phyloP scores from a whole-genome alignment of 805 yeast genomes.

The Starmera caribaea region DNA sequence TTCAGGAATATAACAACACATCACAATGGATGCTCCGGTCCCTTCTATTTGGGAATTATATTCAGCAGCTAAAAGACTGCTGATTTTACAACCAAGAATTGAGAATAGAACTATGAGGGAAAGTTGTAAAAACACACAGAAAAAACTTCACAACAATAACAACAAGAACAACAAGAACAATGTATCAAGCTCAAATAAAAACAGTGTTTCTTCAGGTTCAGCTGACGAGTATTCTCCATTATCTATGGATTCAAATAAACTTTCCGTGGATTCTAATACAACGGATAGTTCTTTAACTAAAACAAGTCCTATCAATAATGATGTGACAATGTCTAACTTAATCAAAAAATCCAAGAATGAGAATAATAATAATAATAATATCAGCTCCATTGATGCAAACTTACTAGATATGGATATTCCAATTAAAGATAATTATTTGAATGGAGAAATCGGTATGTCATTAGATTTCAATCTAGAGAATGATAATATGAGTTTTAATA shows the following conservation, averaged over 20 bases:
- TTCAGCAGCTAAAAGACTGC: slow-evolving; percentile 21
- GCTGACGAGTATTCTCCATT: slow-evolving; percentile 12
- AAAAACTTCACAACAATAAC: background rate
- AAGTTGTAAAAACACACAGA: slow-evolving; percentile 14
- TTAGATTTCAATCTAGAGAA: slow-evolving; percentile 29
- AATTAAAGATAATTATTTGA: slow-evolving; percentile 11
- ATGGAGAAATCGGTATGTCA: slow-evolving; percentile 28
- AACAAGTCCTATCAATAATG: background rate
- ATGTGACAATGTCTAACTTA: background rate
- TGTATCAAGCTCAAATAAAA: background rate
- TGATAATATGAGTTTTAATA: slow-evolving; percentile 5
- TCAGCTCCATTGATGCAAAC: slow-evolving; percentile 7
- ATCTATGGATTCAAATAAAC: slow-evolving; percentile 15
- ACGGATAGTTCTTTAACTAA: background rate
- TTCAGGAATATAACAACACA: background rate
- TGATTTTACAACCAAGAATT: slow-evolving; percentile 20
- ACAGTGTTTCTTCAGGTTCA: slow-evolving; percentile 1
- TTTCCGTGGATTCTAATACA: slow-evolving; percentile 15
- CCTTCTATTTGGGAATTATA: slow-evolving; percentile 25
- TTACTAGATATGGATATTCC: slow-evolving; percentile 6
- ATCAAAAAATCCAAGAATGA: background rate
- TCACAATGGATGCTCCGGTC: slow-evolving; percentile 6
- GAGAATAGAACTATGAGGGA: slow-evolving; percentile 21
- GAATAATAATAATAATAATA: background rate
- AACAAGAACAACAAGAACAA: background rate